These are phyloP conservation scores for Boletus sp. DNA, from an alignment of 1,284 basidiomycete species.

Conservation along the genomic window DNA sequence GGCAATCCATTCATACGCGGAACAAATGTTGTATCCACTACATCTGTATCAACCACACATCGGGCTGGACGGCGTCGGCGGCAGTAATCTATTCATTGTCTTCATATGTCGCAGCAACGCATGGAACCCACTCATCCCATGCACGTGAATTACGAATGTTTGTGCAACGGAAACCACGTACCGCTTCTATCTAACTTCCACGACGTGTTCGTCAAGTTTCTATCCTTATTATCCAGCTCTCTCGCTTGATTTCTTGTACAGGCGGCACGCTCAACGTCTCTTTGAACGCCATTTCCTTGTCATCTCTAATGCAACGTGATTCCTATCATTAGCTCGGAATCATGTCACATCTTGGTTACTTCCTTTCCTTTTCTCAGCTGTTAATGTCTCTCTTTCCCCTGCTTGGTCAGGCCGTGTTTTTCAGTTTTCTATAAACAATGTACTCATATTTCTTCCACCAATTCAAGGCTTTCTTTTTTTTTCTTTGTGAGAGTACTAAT, in stretches of 20 bases:
- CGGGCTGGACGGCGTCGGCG: slow-evolving; percentile 16
- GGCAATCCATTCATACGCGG: slow-evolving; percentile 23
- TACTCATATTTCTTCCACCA: slow-evolving; percentile 19
- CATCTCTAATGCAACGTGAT: slow-evolving; percentile 4
- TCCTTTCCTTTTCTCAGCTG: background rate
- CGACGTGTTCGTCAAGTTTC: slow-evolving; percentile 14
- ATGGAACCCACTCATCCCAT: slow-evolving; percentile 15
- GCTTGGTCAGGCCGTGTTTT: slow-evolving; percentile 25
- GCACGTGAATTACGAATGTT: slow-evolving; percentile 30
- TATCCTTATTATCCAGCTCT: slow-evolving; percentile 32
- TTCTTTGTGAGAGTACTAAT: background rate
- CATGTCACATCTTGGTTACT: slow-evolving; percentile 13
- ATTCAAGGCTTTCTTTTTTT: slow-evolving; percentile 10
- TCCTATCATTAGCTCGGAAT: slow-evolving; percentile 5
- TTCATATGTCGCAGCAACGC: slow-evolving; percentile 23
- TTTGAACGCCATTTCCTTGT: slow-evolving; percentile 4
- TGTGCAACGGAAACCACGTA: slow-evolving; percentile 20
- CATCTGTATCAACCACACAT: slow-evolving; percentile 31
- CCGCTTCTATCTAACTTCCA: slow-evolving; percentile 23
- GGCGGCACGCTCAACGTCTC: slow-evolving; percentile 3
- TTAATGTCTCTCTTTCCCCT: slow-evolving; percentile 12
- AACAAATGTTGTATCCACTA: slow-evolving; percentile 34
- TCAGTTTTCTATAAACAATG: slow-evolving; percentile 13
- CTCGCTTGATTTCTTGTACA: slow-evolving; percentile 21
- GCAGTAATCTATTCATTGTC: slow-evolving; percentile 34